phyloP scores from a whole-genome alignment of 768 basidiomycete genomes.

The Cubamyces lactineus region DNA sequence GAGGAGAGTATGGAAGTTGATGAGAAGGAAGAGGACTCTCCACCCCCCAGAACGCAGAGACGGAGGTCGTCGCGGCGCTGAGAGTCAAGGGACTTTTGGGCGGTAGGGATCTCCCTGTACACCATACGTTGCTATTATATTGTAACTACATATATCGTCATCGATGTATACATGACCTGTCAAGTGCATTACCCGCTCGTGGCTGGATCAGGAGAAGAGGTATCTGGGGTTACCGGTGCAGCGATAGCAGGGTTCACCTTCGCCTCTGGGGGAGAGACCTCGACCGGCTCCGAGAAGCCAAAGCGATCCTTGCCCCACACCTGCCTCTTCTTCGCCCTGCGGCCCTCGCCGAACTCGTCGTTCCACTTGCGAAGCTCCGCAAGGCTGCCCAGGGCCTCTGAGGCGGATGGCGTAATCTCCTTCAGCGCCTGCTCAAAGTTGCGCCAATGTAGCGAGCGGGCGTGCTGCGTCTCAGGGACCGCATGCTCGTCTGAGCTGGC shows the following conservation, averaged over 20 bases:
- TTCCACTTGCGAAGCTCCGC: constrained; percentile 86
- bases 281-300: constrained; percentile 65
- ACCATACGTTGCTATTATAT: constrained; percentile 21
- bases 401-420: constrained; percentile 89
- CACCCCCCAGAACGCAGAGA: constrained; percentile 25
- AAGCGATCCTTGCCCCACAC: constrained; percentile 90
- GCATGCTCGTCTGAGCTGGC: constrained; percentile 10
- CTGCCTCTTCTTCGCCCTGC: constrained; percentile 62
- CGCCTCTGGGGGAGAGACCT: background rate
- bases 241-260: constrained; percentile 25
- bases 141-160: constrained; percentile 18
- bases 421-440: constrained; percentile 86
- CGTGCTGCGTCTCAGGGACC: constrained; percentile 7
- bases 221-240: background rate
- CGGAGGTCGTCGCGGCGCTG: constrained; percentile 30
- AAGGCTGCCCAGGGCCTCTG: constrained; percentile 77
- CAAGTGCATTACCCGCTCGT: constrained; percentile 7
- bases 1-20: constrained; percentile 48
- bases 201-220: background rate
- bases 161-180: constrained; percentile 6
- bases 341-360: constrained; percentile 90
- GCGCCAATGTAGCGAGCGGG: constrained; percentile 49
- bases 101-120: constrained; percentile 1
- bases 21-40: constrained; percentile 41
- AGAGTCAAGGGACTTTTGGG: background rate